A percentile compares a stretch with the other conserved stretches of the same genome.
Evolutionary conservation across 768 basidiomycete genomes (phyloP).

Genomic region (Lactarius hengduanensis): DNA sequence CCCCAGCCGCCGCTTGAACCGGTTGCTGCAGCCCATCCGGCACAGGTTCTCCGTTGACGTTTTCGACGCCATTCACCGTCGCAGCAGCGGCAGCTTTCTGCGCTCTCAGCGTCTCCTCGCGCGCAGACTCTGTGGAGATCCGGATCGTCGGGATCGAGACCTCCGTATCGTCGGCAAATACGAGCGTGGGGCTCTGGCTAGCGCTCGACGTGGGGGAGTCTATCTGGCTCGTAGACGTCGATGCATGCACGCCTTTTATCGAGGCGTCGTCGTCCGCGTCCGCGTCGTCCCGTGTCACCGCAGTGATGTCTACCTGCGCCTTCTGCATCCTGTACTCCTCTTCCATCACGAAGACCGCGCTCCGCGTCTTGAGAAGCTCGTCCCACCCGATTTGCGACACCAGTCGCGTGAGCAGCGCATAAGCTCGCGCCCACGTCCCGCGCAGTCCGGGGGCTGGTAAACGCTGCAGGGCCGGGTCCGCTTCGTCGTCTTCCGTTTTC

Average conservation of each 20-base stretch:
- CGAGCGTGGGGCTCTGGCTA: constrained; percentile 26
- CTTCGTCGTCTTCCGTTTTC: constrained; percentile 85
- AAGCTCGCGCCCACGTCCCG: constrained; percentile 96
- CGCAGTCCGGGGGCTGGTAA: constrained; percentile 91
- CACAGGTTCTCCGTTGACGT: constrained; percentile 35
- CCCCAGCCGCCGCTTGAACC: constrained; percentile 42
- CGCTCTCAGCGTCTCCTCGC: constrained; percentile 47
- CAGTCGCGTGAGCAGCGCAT: constrained; percentile 83
- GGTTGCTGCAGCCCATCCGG: constrained; percentile 42
- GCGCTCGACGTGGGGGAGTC: constrained; percentile 32
- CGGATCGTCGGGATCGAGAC: constrained; percentile 55
- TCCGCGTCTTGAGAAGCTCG: constrained; percentile 93
- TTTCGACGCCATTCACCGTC: constrained; percentile 43
- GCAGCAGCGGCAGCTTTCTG: constrained; percentile 39
- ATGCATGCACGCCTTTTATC: constrained; percentile 57
- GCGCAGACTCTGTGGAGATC: constrained; percentile 53
- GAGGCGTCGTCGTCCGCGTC: constrained; percentile 69
- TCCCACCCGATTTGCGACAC: constrained; percentile 98
- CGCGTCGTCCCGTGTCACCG: constrained; percentile 32
- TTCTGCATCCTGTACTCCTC: constrained; percentile 99
- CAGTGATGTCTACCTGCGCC: constrained; percentile 65
- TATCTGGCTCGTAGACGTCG: constrained; percentile 30
- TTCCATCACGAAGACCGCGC: constrained; percentile 97
- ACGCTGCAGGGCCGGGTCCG: constrained; percentile 91
- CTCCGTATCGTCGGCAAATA: constrained; percentile 32